Evolutionary conservation across 805 yeast species (phyloP).

Genomic region (Scheffersomyces lignosus): DNA sequence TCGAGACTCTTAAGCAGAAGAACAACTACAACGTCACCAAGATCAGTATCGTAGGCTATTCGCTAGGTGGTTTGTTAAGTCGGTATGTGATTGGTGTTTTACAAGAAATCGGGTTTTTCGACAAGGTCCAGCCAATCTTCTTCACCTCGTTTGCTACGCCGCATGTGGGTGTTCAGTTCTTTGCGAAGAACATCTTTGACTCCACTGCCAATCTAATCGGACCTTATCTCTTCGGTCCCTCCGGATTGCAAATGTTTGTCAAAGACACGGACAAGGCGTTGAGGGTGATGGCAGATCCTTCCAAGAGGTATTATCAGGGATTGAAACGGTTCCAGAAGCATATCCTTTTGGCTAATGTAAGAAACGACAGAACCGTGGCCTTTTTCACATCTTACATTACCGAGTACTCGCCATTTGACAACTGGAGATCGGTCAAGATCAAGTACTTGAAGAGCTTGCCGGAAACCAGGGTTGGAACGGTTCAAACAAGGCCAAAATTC

Average conservation of each 20-base stretch:
- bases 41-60: conserved; percentile 41
- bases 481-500: conserved; percentile 45
- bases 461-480: conserved; percentile 35
- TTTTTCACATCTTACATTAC: conserved; percentile 83
- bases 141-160: conserved; percentile 47
- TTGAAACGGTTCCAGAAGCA: conserved; percentile 57
- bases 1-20: conserved; percentile 35
- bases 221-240: conserved; percentile 33
- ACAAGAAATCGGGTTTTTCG: conserved; percentile 34
- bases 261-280: conserved; percentile 47
- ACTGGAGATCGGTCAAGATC: conserved; percentile 48
- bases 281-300: conserved; percentile 53
- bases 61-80: conserved; percentile 43
- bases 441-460: conserved; percentile 50
- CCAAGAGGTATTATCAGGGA: conserved; percentile 52
- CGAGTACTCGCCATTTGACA: conserved; percentile 69
- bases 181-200: conserved; percentile 32
- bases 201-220: conserved; percentile 33
- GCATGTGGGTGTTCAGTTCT: conserved; percentile 43
- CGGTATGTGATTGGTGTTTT: conserved; percentile 41
- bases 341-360: conserved; percentile 67
- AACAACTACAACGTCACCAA: conserved; percentile 30
- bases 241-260: conserved; percentile 37
- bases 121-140: conserved; percentile 35
- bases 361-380: conserved; percentile 84